Percentiles rank a stretch among this genome's conserved stretches.
Evolutionary conservation across 257 asterid genomes (phyloP).

Genomic region (Anisodus tanguticus): DNA sequence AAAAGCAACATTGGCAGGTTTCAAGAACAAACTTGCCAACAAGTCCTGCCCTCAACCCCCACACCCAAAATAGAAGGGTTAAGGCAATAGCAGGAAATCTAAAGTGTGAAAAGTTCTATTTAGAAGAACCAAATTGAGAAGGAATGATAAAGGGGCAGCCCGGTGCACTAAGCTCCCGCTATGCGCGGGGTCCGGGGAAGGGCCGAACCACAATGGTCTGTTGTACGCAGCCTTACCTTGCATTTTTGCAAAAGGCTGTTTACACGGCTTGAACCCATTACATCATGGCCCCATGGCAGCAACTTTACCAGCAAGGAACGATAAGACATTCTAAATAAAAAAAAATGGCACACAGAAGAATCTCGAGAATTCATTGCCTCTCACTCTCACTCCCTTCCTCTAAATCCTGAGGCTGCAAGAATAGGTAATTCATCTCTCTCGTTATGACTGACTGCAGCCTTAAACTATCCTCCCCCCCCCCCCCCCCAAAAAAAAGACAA

Average conservation of each 20-base stretch:
- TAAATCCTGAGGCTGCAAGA: slow-evolving; percentile 14
- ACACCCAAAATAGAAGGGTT: neutral
- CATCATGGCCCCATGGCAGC: no score
- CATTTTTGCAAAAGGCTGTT: no score
- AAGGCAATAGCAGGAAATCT: slow-evolving; percentile 19
- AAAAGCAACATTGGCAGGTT: neutral
- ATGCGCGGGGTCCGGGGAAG: no score
- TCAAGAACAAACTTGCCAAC: slow-evolving; percentile 14
- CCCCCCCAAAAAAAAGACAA: neutral
- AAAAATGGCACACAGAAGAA: neutral
- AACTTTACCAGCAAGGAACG: neutral
- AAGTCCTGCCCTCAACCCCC: slow-evolving; percentile 19
- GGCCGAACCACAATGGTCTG: no score
- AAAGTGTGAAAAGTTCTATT: neutral
- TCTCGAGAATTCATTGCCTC: neutral
- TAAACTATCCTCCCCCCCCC: neutral
- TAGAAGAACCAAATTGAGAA: neutral
- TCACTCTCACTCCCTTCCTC: neutral
- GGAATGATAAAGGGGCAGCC: neutral
- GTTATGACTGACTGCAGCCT: neutral
- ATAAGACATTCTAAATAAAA: neutral
- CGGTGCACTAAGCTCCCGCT: no score
- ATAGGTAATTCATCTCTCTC: slow-evolving; percentile 1
- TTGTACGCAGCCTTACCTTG: no score
- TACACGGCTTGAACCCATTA: no score